phyloP scores from a whole-genome alignment of 1,284 basidiomycete genomes.

The Apiotrichum siamense region DNA sequence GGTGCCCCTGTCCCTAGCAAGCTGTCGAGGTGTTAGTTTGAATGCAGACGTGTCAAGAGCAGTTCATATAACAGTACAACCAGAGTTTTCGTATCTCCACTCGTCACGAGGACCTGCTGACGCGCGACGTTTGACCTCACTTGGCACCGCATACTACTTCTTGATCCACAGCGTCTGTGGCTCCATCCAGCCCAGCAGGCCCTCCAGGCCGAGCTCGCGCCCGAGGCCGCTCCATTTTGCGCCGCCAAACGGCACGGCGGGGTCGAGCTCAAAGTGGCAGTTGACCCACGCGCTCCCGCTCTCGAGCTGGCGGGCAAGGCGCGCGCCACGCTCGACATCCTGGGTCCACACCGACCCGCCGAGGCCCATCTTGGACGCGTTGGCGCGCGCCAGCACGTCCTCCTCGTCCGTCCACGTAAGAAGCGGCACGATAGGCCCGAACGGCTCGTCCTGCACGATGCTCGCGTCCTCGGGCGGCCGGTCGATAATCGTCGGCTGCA shows the following conservation, averaged over 20 bases:
- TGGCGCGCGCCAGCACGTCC: conserved; percentile 79
- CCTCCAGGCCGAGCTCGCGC: conserved; percentile 35
- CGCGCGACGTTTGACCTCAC: too few species aligned
- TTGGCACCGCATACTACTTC: too few species aligned
- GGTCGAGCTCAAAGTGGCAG: conserved; percentile 60
- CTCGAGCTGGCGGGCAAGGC: conserved; percentile 88
- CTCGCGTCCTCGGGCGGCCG: conserved; percentile 64
- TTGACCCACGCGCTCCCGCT: conserved; percentile 73
- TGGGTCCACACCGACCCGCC: conserved; percentile 86
- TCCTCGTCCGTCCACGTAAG: conserved; percentile 85
- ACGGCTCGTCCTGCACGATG: conserved; percentile 72
- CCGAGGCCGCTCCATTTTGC: conserved; percentile 45
- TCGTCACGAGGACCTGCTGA: too few species aligned
- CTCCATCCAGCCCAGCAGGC: conserved; percentile 26
- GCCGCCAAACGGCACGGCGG: conserved; percentile 85
- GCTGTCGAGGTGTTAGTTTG: too few species aligned
- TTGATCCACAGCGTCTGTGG: conserved; percentile 10
- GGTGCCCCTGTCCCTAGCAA: too few species aligned
- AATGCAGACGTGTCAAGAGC: too few species aligned
- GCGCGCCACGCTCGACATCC: conserved; percentile 82
- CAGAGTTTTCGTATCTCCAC: too few species aligned
- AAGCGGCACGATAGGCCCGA: conserved; percentile 62
- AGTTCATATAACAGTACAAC: too few species aligned
- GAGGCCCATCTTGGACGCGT: conserved; percentile 75
- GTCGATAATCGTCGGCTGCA: conserved; percentile 76